A percentile compares a stretch with the other conserved stretches of the same genome.
phyloP scores from a whole-genome alignment of 1,284 basidiomycete genomes.

The Trichosporon asahii region DNA sequence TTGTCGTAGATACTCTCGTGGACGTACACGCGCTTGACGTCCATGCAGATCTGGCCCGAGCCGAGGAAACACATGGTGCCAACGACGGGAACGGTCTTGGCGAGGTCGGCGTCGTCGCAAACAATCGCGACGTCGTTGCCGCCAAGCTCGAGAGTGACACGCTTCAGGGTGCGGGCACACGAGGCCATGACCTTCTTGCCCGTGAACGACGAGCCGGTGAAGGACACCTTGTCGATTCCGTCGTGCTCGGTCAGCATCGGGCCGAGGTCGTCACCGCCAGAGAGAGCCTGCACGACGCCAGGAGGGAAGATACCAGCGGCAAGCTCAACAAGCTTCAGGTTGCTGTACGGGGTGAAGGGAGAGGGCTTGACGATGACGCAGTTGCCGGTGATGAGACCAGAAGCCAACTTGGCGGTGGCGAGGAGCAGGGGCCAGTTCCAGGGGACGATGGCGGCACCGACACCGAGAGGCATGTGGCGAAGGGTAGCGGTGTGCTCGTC shows the following conservation, averaged over 20 bases:
- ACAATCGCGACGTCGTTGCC: constrained; percentile 57
- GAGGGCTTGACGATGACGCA: constrained; percentile 94
- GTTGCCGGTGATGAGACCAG: constrained; percentile 83
- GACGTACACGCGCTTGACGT: constrained; percentile 46
- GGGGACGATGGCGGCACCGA: constrained; percentile 51
- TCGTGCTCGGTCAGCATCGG: constrained; percentile 47
- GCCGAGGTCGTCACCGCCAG: constrained; percentile 52
- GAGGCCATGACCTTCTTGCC: constrained; percentile 84
- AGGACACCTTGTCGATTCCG: constrained; percentile 69
- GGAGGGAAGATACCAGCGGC: constrained; percentile 75
- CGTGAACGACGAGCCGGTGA: constrained; percentile 84
- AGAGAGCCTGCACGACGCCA: constrained; percentile 91
- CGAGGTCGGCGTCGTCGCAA: constrained; percentile 92
- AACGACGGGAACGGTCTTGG: constrained; percentile 83
- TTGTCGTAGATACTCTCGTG: constrained; percentile 49
- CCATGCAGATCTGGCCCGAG: constrained; percentile 73
- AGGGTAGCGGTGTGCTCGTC: constrained; percentile 67
- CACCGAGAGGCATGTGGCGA: constrained; percentile 82
- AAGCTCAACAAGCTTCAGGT: constrained; percentile 75
- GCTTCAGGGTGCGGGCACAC: constrained; percentile 83
- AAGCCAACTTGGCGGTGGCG: constrained; percentile 57
- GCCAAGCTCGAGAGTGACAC: constrained; percentile 70
- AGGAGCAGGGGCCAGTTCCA: constrained; percentile 70
- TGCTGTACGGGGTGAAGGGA: constrained; percentile 90
- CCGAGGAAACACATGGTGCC: constrained; percentile 85